Percentiles rank a stretch among this genome's conserved stretches.
These are phyloP conservation scores for Picochlorum sp. DNA, from an alignment of 139 green algal species.

Conservation along the genomic window DNA sequence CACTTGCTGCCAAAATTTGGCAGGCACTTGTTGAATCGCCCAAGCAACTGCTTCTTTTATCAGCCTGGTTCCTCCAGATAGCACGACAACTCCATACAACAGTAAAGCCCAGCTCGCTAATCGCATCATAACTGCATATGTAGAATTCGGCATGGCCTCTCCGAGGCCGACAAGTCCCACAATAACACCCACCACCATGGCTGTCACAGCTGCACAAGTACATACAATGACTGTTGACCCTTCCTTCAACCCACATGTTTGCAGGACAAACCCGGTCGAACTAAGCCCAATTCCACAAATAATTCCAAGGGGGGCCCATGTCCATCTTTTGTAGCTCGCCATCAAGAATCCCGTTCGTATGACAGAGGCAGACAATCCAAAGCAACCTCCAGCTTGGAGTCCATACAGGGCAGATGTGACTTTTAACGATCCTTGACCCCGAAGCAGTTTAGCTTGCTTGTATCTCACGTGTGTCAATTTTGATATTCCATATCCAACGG, in stretches of 20 bases:
- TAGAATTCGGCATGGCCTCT: conserved; percentile 41
- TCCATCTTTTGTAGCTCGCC: conserved; percentile 14
- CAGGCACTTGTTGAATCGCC: background rate
- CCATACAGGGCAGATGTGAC: conserved; percentile 6
- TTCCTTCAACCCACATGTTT: conserved; percentile 73
- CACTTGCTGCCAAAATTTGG: background rate
- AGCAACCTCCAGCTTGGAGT: conserved; percentile 69
- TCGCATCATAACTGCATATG: conserved; percentile 12
- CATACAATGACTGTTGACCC: conserved; percentile 67
- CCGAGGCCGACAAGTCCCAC: conserved; percentile 61
- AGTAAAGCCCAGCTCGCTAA: conserved; percentile 45
- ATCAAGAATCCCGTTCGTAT: conserved; percentile 64
- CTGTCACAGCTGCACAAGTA: conserved; percentile 62
- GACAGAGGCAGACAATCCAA: conserved; percentile 62
- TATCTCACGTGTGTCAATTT: conserved; percentile 10
- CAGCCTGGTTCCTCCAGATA: conserved; percentile 23
- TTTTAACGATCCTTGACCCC: conserved; percentile 2
- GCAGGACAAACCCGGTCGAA: conserved; percentile 60
- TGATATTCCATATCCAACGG: conserved; percentile 1
- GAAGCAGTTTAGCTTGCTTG: background rate
- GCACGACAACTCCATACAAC: conserved; percentile 33
- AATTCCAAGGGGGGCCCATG: conserved; percentile 55
- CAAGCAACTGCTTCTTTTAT: conserved; percentile 3
- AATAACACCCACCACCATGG: conserved; percentile 62
- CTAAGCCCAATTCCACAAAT: conserved; percentile 39